A percentile compares a stretch with the other conserved stretches of the same genome.
These are phyloP conservation scores for Yamadazyma kitorensis DNA, from an alignment of 805 yeast genomes.

Conservation along the genomic window DNA sequence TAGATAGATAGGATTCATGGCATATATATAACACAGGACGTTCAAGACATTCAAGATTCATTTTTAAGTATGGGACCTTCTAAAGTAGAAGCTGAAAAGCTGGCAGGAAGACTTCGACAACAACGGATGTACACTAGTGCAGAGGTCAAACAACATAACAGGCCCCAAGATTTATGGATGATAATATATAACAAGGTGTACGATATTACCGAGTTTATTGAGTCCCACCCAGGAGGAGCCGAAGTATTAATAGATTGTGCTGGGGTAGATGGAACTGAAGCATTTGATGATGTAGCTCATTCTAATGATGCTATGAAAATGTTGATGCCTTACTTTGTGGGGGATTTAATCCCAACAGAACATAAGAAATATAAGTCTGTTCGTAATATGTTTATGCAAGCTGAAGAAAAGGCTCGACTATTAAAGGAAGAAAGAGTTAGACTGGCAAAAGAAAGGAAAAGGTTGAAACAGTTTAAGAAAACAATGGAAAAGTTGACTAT, in stretches of 20 bases:
- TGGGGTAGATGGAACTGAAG: constrained; percentile 70
- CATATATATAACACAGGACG: too few relatives aligned
- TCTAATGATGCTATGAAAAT: constrained; percentile 32
- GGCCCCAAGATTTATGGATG: constrained; percentile 82
- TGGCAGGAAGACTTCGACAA: not conserved
- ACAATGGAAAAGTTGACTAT: constrained; percentile 10
- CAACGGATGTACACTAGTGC: constrained; percentile 4
- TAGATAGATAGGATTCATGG: too few relatives aligned
- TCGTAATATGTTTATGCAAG: constrained; percentile 10
- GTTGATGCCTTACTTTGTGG: constrained; percentile 28
- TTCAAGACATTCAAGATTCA: too few relatives aligned
- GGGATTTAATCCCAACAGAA: constrained; percentile 21
- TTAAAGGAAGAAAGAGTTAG: constrained; percentile 6
- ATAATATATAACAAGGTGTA: constrained; percentile 77
- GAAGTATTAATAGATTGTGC: constrained; percentile 78
- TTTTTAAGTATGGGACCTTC: too few relatives aligned
- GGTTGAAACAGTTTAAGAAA: constrained; percentile 7
- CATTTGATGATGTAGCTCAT: constrained; percentile 50
- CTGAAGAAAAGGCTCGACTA: constrained; percentile 8
- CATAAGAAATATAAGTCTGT: constrained; percentile 15
- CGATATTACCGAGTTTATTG: constrained; percentile 66
- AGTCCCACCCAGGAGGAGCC: constrained; percentile 76
- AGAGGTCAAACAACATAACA: constrained; percentile 54
- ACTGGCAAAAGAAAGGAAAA: constrained; percentile 7
- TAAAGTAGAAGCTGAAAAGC: too few relatives aligned